A percentile compares a stretch with the other conserved stretches of the same genome.
Conservation (phyloP, 139 green algal genomes). For the Micromonas commoda region DNA sequence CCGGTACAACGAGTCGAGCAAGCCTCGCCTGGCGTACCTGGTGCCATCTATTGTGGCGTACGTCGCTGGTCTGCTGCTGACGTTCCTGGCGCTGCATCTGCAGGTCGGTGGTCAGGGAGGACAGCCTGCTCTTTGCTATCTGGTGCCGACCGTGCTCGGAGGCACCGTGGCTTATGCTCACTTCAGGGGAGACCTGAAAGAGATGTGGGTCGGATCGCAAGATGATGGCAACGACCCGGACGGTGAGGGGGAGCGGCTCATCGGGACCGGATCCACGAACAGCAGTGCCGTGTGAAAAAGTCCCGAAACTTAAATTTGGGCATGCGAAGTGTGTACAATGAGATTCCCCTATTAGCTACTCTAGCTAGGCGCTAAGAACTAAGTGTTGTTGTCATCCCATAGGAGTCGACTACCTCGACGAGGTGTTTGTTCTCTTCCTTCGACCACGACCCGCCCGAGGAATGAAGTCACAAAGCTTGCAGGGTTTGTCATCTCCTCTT, state of each 20-base stretch:
- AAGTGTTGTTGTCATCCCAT: no score
- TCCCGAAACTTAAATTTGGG: no score
- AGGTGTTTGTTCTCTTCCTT: neutral
- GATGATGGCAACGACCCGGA: neutral
- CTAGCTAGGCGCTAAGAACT: no score
- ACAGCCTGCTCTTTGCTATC: conserved; percentile 88
- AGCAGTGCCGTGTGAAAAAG: no score
- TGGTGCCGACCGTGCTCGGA: conserved; percentile 60
- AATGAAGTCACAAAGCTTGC: neutral
- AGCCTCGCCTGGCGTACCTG: neutral
- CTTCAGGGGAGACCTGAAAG: neutral
- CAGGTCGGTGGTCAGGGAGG: conserved; percentile 49
- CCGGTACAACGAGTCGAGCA: no score
- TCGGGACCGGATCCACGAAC: neutral
- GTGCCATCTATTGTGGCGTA: conserved; percentile 45
- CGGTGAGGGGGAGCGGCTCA: neutral
- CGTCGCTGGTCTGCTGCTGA: conserved; percentile 65
- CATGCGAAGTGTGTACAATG: no score
- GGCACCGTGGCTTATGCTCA: neutral
- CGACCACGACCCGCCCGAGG: neutral
- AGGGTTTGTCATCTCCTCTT: neutral
- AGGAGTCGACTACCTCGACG: no score
- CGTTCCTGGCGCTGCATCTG: conserved; percentile 67
- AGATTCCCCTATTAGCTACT: neutral
- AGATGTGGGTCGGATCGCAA: conserved; percentile 7